phyloP scores from a whole-genome alignment of 2,329 filamentous ascomycete genomes.

The Pseudofabraea citricarpa region DNA sequence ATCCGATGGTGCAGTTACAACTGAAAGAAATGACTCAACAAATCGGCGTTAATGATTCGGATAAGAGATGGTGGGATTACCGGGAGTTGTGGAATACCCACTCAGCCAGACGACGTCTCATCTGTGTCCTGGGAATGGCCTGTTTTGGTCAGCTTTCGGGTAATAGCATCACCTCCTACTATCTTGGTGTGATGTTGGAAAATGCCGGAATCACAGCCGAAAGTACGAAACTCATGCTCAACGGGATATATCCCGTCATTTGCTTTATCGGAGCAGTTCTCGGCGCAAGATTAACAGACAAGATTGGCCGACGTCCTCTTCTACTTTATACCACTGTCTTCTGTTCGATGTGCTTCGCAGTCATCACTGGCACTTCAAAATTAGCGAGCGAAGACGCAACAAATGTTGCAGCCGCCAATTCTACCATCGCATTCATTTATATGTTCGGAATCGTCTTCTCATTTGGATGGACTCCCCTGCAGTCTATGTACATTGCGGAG shows the following conservation, averaged over 20 bases:
- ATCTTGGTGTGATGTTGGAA: conserved; percentile 19
- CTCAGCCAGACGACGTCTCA: conserved; percentile 21
- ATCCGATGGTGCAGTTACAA: conserved; percentile 24
- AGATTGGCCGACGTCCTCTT: conserved; percentile 30
- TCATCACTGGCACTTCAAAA: conserved; percentile 45
- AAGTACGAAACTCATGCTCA: conserved; percentile 36
- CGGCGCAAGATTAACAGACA: conserved; percentile 17
- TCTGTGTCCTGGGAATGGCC: conserved; percentile 27
- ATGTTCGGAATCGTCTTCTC: conserved; percentile 48
- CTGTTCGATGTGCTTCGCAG: conserved; percentile 41
- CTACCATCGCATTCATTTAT: conserved; percentile 46
- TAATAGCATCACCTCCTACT: conserved; percentile 28
- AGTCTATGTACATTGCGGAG: conserved; percentile 45
- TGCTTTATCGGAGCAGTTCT: conserved; percentile 31
- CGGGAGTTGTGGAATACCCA: conserved; percentile 19
- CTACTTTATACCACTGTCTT: conserved; percentile 43
- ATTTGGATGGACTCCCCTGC: conserved; percentile 45
- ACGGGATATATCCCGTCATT: conserved; percentile 29
- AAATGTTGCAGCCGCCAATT: conserved; percentile 33
- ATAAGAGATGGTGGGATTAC: conserved; percentile 30
- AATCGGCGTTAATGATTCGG: conserved; percentile 20
- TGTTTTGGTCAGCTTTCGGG: conserved; percentile 27
- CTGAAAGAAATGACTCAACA: conserved; percentile 24
- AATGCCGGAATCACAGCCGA: conserved; percentile 26
- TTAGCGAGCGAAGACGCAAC: conserved; percentile 23